phyloP scores from a whole-genome alignment of 331 rosid species.

The Telfairia occidentalis region DNA sequence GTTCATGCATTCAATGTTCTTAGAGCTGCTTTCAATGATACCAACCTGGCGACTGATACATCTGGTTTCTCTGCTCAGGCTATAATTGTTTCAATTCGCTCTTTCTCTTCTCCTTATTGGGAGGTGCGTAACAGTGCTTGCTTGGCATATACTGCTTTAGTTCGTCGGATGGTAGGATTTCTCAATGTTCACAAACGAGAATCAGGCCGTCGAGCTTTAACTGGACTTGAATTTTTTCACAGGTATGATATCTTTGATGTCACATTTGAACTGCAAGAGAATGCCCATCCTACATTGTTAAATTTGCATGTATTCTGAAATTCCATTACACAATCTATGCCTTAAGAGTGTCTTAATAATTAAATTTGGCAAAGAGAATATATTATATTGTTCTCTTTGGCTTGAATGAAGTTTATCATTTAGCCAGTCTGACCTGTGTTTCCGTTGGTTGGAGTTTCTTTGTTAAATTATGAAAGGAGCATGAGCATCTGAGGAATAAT shows the following conservation, averaged over 20 bases:
- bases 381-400: not conserved
- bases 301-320: not conserved
- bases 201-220: conserved; percentile 70
- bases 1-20: conserved; percentile 90
- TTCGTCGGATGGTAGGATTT: conserved; percentile 89
- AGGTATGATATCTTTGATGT: conserved; percentile 44
- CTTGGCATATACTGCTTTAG: conserved; percentile 86
- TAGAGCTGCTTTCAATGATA: conserved; percentile 87
- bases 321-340: not conserved
- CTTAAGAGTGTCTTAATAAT: not conserved
- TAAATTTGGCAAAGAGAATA: not conserved
- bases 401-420: not conserved
- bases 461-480: not conserved
- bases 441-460: not conserved
- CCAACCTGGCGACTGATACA: conserved; percentile 82
- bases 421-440: not conserved
- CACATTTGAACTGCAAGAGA: not conserved
- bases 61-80: conserved; percentile 98
- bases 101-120: conserved; percentile 95
- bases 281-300: not conserved
- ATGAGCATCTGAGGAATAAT: not conserved
- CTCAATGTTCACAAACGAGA: conserved; percentile 91
- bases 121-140: conserved; percentile 95
- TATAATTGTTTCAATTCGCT: conserved; percentile 55
- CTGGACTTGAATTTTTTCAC: conserved; percentile 91